A percentile compares a stretch with the other conserved stretches of the same genome.
Conservation (phyloP, 495 filamentous ascomycete genomes). For the Podospora appendiculata region DNA sequence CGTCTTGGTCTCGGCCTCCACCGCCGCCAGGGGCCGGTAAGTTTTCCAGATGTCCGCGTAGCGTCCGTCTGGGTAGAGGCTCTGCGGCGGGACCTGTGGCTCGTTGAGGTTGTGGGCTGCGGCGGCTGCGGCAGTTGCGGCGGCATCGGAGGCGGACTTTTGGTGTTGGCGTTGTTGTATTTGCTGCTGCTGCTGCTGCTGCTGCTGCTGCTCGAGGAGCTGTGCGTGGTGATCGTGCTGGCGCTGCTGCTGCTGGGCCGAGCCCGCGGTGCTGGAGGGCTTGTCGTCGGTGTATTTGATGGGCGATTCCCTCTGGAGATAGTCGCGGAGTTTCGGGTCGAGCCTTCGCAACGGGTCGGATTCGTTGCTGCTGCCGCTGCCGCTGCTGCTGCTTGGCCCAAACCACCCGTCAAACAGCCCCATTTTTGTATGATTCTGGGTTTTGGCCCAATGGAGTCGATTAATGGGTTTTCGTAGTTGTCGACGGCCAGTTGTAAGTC, state of each 20-base stretch:
- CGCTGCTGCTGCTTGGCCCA: slow-evolving; percentile 15
- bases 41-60: slow-evolving; percentile 92
- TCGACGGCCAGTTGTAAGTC: not conserved
- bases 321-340: slow-evolving; percentile 76
- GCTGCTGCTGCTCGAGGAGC: slow-evolving; percentile 4
- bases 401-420: slow-evolving; percentile 61
- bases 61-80: slow-evolving; percentile 64
- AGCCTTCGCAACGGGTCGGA: slow-evolving; percentile 73
- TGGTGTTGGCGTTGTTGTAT: not conserved
- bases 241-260: not conserved
- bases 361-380: slow-evolving; percentile 16
- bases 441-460: not conserved
- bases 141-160: not conserved
- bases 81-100: slow-evolving; percentile 23
- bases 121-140: slow-evolving; percentile 8
- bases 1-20: slow-evolving; percentile 56
- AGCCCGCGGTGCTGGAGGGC: slow-evolving; percentile 8
- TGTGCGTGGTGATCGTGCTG: not conserved
- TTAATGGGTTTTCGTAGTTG: not conserved
- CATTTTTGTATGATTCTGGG: slow-evolving; percentile 30
- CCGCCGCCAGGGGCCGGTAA: slow-evolving; percentile 59
- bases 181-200: slow-evolving; percentile 2
- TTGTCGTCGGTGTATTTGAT: slow-evolving; percentile 50
- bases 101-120: not conserved
- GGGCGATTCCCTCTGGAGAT: slow-evolving; percentile 75